Evolutionary conservation across 2,329 filamentous ascomycete species (phyloP), one percentile per base, ranked within the genome.

Genomic region (Clonostachys byssicola): DNA sequence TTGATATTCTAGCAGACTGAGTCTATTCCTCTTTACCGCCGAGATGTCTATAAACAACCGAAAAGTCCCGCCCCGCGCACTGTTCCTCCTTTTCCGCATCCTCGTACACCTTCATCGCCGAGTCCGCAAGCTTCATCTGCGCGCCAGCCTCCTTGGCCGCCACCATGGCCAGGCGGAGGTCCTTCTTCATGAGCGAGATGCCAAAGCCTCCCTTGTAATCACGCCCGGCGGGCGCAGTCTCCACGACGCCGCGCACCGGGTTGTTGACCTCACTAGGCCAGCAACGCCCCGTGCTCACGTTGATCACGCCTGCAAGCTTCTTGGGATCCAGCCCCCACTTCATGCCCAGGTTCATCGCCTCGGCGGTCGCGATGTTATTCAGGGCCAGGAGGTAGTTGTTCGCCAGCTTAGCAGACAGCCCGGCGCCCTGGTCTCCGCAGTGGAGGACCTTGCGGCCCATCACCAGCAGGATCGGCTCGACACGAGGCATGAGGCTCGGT

Each of bases 191-290:
- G 54, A 94, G 67, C 38, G 76, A 75, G 48, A 92, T 80, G 3
- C 86, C 86, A 54, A 92, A 94, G 0, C 89, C 89, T 42, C 89
- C 89, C 16, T 72, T 67, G 58, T 91, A 99, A 46, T 87, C 91
- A 48, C 86, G 76, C 47, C 77, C 80, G 0, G 91, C 87, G 0
- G 92, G 91, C 3, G 89, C 81, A 1, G 78, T 81, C 51, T 86
- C 83, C 18, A 92, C 77, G 0, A 96, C 91, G 13, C 91, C 92
- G 12, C 84, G 84, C 4, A 97, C 91, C 0, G 94, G 94, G 62
- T 97, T 97, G 70, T 99, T 99, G 52, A 95, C 75, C 69, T 96
- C 92, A 58, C 86, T 94, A 2, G 92, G 91, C 94, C 94, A 99
- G 75, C 92, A 97, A 54, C 78, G 82, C n/a, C 94, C 94, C 1